A percentile compares a stretch with the other conserved stretches of the same genome.
Conservation (phyloP, 208 protist species). For the Trypanosoma theileri region DNA sequence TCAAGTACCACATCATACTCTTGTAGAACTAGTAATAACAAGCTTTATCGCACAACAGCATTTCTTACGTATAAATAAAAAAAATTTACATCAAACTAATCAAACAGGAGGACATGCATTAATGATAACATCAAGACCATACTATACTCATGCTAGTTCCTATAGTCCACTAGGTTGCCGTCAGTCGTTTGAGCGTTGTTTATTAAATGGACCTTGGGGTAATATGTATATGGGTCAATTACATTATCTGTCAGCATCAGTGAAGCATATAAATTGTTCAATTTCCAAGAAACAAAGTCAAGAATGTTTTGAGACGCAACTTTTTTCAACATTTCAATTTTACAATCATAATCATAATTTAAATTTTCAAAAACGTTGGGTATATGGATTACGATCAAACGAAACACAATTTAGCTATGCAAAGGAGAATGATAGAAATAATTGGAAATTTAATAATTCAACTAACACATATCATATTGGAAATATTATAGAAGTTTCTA, state of each 20-base stretch:
- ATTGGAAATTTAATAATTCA: neutral
- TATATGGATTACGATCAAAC: slow-evolving; percentile 2
- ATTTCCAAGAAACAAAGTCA: too few relatives aligned
- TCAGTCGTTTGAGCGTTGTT: slow-evolving; percentile 1
- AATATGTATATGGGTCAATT: slow-evolving; percentile 4
- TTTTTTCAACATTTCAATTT: too few relatives aligned
- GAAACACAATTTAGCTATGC: slow-evolving; percentile 10
- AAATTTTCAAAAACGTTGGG: neutral
- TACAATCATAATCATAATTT: neutral
- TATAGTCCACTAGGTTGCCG: neutral
- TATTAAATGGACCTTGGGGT: slow-evolving; percentile 1
- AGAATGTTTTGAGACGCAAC: too few relatives aligned
- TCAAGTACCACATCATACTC: slow-evolving; percentile 9
- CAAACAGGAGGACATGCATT: slow-evolving; percentile 2
- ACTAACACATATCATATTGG: neutral
- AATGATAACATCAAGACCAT: slow-evolving; percentile 5
- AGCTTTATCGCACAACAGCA: slow-evolving; percentile 12
- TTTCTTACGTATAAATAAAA: neutral
- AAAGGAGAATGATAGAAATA: slow-evolving; percentile 1
- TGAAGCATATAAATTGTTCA: neutral
- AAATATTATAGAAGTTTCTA: neutral
- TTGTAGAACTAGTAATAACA: slow-evolving; percentile 8
- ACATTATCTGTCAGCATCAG: neutral
- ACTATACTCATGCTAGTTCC: neutral
- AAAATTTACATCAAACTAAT: neutral